Conservation (phyloP, 2,329 filamentous ascomycete species). For the Aspergillus aculeatinus region DNA sequence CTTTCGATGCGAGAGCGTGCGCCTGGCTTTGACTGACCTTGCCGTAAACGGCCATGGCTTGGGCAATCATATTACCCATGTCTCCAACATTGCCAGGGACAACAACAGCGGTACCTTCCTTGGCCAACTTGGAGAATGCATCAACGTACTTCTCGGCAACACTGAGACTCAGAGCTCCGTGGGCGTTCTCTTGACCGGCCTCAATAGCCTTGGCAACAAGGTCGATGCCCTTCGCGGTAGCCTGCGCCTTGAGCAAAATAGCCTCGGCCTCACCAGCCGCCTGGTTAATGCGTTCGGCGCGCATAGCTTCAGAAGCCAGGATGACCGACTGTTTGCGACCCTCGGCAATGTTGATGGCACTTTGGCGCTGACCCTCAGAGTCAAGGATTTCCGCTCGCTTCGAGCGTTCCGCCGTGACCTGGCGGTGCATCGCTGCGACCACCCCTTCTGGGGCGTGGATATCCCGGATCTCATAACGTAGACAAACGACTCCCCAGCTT, state of each 20-base stretch:
- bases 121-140: conserved; percentile 86
- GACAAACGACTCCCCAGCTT: conserved; percentile 93
- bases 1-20: conserved; percentile 55
- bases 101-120: conserved; percentile 92
- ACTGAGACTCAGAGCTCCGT: conserved; percentile 78
- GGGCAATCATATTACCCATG: conserved; percentile 94
- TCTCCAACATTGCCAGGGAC: conserved; percentile 97
- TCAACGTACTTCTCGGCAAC: conserved; percentile 98
- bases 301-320: conserved; percentile 86
- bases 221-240: conserved; percentile 85
- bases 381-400: conserved; percentile 98
- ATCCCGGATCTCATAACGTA: conserved; percentile 96
- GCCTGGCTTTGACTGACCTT: conserved; percentile 83
- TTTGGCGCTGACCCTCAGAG: conserved; percentile 93
- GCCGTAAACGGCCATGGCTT: conserved; percentile 90
- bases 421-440: conserved; percentile 96
- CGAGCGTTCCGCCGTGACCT: conserved; percentile 94
- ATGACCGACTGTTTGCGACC: conserved; percentile 97
- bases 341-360: conserved; percentile 98
- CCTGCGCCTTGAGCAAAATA: conserved; percentile 78
- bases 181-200: conserved; percentile 70
- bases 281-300: conserved; percentile 87
- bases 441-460: conserved; percentile 94
- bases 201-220: conserved; percentile 75
- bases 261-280: conserved; percentile 92